Evolutionary conservation across 208 protist genomes (phyloP), one percentile per base, ranked within the genome.

Genomic region (Sergeia podlipaevii): DNA sequence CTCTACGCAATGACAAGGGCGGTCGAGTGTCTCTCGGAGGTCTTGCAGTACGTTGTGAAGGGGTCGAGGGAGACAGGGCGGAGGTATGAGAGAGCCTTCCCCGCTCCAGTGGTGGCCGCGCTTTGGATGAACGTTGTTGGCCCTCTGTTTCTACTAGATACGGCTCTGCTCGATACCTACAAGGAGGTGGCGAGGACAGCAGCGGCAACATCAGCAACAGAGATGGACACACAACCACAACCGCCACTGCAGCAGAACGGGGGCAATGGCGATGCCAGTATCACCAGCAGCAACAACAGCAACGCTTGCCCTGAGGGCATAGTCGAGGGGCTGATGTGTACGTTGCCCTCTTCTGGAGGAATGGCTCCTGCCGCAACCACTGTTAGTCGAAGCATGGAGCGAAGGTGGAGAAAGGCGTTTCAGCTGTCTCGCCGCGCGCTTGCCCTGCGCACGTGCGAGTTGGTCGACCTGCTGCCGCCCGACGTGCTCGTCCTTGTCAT

Each of bases 61-160:
- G 47, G 57, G 11, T 37, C 26, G 29, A 27, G 45, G 15, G 4
- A 21, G 3, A 76, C 68, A 32, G 84, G 74, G 1, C 65, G 79
- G 1, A 72, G 73, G 7, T 71, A 74, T 43, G 74, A 77, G 36
- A 32, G 66, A 0, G 60, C 76, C 2, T 73, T 91, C 46, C 77
- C 79, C 7, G 69, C 79, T 11, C 15, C 70, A 3, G 62, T 86
- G 2, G 72, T 77, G 4, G 68, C 57, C 1, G 70, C 61, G 33
- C 66, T 91, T n/a, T 91, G 84, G 77, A 53, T 58, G 17, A n/a
- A 7, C 3, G 64, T 77, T 2, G 63, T 79, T 32, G n/a, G n/a
- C n/a, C n/a, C n/a, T n/a, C n/a, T n/a, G n/a, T n/a, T n/a, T n/a
- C n/a, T n/a, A n/a, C n/a, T n/a, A n/a, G n/a, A n/a, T n/a, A n/a